phyloP scores from a whole-genome alignment of 495 filamentous ascomycete genomes.

The Penicillium canescens region DNA sequence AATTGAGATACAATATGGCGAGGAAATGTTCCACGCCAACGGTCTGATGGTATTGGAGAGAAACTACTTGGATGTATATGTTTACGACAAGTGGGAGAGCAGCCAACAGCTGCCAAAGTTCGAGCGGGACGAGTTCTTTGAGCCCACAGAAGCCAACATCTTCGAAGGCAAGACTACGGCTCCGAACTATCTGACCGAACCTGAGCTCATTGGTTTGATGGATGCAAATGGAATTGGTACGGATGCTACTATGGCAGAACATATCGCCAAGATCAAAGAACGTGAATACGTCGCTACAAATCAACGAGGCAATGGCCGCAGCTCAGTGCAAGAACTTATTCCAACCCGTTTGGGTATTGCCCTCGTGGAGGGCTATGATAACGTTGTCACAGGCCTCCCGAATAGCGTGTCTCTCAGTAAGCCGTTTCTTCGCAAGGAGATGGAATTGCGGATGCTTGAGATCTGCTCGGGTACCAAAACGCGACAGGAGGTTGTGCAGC shows the following conservation, averaged over 20 bases:
- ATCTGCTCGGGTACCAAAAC: conserved; percentile 87
- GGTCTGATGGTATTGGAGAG: conserved; percentile 84
- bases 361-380: conserved; percentile 89
- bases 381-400: conserved; percentile 66
- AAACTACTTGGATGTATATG: conserved; percentile 94
- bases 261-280: conserved; percentile 93
- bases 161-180: conserved; percentile 82
- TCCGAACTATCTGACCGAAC: conserved; percentile 88
- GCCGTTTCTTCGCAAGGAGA: conserved; percentile 96
- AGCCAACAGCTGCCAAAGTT: conserved; percentile 82
- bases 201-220: conserved; percentile 96
- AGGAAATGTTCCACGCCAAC: conserved; percentile 75
- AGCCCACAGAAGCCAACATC: conserved; percentile 86
- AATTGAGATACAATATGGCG: conserved; percentile 81
- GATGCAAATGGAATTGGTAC: conserved; percentile 98
- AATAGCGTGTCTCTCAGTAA: conserved; percentile 86
- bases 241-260: conserved; percentile 98
- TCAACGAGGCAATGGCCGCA: conserved; percentile 52
- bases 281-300: conserved; percentile 75
- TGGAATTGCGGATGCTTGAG: conserved; percentile 91
- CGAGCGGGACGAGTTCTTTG: conserved; percentile 72
- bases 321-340: conserved; percentile 79
- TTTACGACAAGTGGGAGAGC: conserved; percentile 94
- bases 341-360: conserved; percentile 89
- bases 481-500: conserved; percentile 68